Conservation (phyloP, 768 basidiomycete species). For the Boletus subcaerulescens region DNA sequence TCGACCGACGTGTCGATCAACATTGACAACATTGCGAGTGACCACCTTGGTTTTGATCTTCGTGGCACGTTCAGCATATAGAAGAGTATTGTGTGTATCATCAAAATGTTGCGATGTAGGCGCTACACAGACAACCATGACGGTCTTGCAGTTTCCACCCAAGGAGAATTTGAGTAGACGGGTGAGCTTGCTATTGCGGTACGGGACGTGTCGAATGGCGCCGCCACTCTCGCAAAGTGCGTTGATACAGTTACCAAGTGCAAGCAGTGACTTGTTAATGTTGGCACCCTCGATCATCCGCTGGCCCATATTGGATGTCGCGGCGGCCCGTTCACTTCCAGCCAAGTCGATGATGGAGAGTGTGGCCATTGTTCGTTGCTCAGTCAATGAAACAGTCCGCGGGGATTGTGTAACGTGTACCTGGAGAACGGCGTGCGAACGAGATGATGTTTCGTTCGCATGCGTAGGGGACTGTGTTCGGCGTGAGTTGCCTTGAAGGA, state of each 20-base stretch:
- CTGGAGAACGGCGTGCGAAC: constrained; percentile 96
- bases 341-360: constrained; percentile 98
- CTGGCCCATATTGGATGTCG: constrained; percentile 95
- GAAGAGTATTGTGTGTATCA: constrained; percentile 96
- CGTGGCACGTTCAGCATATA: constrained; percentile 97
- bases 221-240: constrained; percentile 94
- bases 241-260: constrained; percentile 97
- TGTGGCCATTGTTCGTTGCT: constrained; percentile 81
- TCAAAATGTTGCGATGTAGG: constrained; percentile 96
- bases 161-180: constrained; percentile 96
- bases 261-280: constrained; percentile 97
- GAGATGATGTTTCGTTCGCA: constrained; percentile 94
- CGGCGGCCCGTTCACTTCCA: constrained; percentile 94
- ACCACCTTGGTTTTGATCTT: constrained; percentile 98
- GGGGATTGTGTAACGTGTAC: constrained; percentile 90
- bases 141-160: constrained; percentile 98
- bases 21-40: constrained; percentile 91
- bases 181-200: constrained; percentile 97
- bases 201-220: constrained; percentile 86
- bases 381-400: constrained; percentile 79
- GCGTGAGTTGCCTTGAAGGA: constrained; percentile 82
- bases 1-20: constrained; percentile 91
- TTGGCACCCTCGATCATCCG: constrained; percentile 99
- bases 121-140: constrained; percentile 98
- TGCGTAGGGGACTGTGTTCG: constrained; percentile 93